These are phyloP conservation scores for Gillenia trifoliata DNA, from an alignment of 306 rosid genomes.

Conservation along the genomic window DNA sequence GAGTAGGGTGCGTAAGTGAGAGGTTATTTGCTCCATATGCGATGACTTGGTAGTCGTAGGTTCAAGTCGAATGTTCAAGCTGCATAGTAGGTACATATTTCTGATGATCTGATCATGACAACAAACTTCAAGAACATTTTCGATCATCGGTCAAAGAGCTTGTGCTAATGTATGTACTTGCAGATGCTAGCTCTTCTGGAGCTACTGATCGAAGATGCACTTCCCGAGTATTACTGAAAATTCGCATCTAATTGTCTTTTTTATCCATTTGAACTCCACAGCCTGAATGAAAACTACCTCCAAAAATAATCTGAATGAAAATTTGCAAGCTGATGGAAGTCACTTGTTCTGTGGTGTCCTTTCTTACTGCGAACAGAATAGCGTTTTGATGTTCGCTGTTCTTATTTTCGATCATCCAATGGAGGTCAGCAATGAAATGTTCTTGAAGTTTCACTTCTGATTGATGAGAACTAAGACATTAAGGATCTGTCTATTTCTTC, in stretches of 20 bases:
- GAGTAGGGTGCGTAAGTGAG: neutral
- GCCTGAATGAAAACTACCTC: neutral
- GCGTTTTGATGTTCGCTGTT: neutral
- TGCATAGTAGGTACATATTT: neutral
- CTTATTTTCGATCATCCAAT: neutral
- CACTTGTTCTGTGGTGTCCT: neutral
- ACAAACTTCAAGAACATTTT: neutral
- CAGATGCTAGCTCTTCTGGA: neutral
- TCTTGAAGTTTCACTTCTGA: neutral
- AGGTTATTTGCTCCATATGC: neutral
- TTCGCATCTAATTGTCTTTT: neutral
- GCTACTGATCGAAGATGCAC: neutral
- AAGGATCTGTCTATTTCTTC: neutral
- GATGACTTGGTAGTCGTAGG: neutral
- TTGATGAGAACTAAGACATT: neutral
- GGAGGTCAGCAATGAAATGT: neutral
- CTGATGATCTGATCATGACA: neutral
- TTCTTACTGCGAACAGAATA: neutral
- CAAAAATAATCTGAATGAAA: too few species aligned
- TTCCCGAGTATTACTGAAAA: neutral
- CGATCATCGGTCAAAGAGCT: neutral
- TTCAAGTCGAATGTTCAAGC: neutral
- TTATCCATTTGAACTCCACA: neutral
- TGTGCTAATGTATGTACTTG: neutral
- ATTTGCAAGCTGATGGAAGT: neutral